Base-by-base conservation (phyloP, 2,329 filamentous ascomycete genomes). In the Ophiostoma ips region DNA sequence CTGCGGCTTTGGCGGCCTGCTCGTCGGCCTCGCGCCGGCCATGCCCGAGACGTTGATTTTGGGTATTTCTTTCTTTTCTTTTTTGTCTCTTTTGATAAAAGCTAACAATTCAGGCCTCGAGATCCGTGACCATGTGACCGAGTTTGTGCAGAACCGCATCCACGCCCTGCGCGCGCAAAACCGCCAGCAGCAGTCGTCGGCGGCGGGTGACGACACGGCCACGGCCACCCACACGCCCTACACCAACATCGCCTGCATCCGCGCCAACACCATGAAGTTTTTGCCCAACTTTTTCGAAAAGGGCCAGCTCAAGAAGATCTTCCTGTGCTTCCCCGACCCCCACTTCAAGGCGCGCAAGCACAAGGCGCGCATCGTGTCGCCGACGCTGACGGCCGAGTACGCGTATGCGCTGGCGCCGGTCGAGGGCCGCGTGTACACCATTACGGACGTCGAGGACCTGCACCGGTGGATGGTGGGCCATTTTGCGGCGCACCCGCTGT, bases 231-330 rank as follows among this genome's bases (percentile, higher is more conserved):
- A 38, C 13, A 33, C 52, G 6, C 62, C 63, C 28, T 96, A 87
- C 64, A 83, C 94, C 62, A 98, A 98, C 64, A 83, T 90, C 49
- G 81, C 84, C 33, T 94, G 87, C 62, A 71, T 98, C 45, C 83
- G 92, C 55, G 86, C 87, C 57, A 98, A 98, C 69, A 87, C 87
- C 5, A 98, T 98, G 92, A 98, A 98, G 65, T 98, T 96, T 66
- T 72, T 98, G n/a, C 90, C 94, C 55, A 96, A 98, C 63, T 95
- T 95, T 72, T 96, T 98, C 72, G 71, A 68, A 50, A 84, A 82
- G 60, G 72, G 69, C 13, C 89, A 95, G 63, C 77, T 98, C 13
- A 77, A 75, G 55, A 94, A 94, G 63, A 86, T 96, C 62, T 98
- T 98, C 66, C 85, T 98, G 59, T 98, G 92, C 71, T 98, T 98